Percentiles rank a stretch among this genome's conserved stretches.
Conservation (phyloP, 805 yeast species). For the Yamadazyma akitaensis region DNA sequence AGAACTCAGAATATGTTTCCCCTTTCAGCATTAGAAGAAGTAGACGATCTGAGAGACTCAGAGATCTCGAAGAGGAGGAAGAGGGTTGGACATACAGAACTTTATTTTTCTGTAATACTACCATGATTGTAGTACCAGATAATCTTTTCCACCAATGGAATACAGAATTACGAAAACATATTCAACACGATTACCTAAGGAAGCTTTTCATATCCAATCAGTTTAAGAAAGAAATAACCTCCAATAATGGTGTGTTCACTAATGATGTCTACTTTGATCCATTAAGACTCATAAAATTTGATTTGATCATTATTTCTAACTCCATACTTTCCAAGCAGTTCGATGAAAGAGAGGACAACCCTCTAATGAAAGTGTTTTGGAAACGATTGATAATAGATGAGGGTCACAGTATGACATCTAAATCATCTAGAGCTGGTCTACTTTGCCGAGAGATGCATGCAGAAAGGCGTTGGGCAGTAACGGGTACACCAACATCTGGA, state of each 20-base stretch:
- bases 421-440: conserved; percentile 46
- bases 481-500: conserved; percentile 76
- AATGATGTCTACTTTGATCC: conserved; percentile 23
- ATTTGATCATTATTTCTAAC: conserved; percentile 50
- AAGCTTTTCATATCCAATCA: conserved; percentile 30
- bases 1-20: conserved; percentile 18
- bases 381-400: conserved; percentile 72
- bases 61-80: conserved; percentile 10
- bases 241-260: conserved; percentile 16
- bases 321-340: conserved; percentile 45
- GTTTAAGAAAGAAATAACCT: conserved; percentile 21
- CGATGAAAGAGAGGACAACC: conserved; percentile 24
- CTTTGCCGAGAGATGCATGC: conserved; percentile 47
- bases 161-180: conserved; percentile 55
- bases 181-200: conserved; percentile 34
- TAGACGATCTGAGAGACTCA: conserved; percentile 16
- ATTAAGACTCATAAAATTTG: conserved; percentile 40
- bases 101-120: conserved; percentile 47
- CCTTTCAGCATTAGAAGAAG: conserved; percentile 18
- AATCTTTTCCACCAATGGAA: conserved; percentile 66
- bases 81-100: conserved; percentile 24
- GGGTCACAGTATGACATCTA: conserved; percentile 63
- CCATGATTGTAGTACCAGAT: conserved; percentile 63
- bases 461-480: conserved; percentile 71
- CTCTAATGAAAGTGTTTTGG: conserved; percentile 52